Evolutionary conservation across 2,329 filamentous ascomycete species (phyloP).

Genomic region (Colletotrichum sp.): DNA sequence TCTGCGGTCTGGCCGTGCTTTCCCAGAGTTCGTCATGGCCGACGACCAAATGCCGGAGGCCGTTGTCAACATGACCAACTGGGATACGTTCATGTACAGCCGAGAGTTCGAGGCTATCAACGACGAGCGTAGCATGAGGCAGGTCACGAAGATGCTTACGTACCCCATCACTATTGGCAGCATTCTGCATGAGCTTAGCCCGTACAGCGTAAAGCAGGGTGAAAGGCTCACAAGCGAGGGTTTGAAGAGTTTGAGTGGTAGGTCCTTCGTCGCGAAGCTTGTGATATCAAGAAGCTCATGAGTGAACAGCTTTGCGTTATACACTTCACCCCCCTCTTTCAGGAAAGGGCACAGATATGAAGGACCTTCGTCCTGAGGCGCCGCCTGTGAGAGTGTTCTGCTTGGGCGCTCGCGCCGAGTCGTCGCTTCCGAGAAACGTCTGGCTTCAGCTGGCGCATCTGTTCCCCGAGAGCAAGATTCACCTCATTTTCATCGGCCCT

Average conservation of each 20-base stretch:
- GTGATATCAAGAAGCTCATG: not conserved
- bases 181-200: constrained; percentile 91
- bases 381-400: constrained; percentile 93
- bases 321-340: constrained; percentile 86
- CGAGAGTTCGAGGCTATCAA: constrained; percentile 91
- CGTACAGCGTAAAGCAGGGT: constrained; percentile 79
- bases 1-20: constrained; percentile 85
- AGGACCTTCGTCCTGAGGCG: constrained; percentile 81
- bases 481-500: constrained; percentile 92
- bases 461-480: constrained; percentile 90
- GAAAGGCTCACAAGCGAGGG: constrained; percentile 86
- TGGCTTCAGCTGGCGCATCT: constrained; percentile 96
- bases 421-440: constrained; percentile 88
- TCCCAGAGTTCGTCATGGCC: constrained; percentile 93
- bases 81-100: constrained; percentile 96
- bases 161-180: constrained; percentile 93
- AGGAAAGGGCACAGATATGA: constrained; percentile 76
- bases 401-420: constrained; percentile 94
- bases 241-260: constrained; percentile 91
- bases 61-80: constrained; percentile 96
- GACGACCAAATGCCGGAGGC: constrained; percentile 90
- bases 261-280: constrained; percentile 34
- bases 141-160: constrained; percentile 90
- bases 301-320: constrained; percentile 78
- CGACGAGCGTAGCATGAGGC: constrained; percentile 86